Conservation (phyloP, 305 asterid genomes). For the Fraxinus baroniana region DNA sequence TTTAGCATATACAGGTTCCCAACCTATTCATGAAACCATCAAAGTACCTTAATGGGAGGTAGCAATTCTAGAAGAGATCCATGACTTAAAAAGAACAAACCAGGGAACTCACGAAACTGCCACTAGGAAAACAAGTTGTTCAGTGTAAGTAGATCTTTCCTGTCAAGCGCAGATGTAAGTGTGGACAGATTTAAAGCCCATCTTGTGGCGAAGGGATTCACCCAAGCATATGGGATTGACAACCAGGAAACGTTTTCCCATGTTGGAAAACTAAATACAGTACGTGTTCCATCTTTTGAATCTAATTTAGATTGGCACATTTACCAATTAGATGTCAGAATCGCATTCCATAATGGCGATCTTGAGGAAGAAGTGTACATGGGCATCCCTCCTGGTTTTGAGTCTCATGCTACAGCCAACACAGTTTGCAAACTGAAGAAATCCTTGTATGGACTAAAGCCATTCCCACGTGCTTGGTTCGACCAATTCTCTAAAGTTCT, state of each 20-base stretch:
- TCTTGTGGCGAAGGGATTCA: background rate
- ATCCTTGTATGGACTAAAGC: background rate
- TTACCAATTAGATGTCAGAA: background rate
- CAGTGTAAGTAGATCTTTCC: background rate
- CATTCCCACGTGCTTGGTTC: background rate
- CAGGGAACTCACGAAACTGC: background rate
- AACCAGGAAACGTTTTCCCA: background rate
- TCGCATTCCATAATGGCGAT: background rate
- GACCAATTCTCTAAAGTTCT: background rate
- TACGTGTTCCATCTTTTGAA: background rate
- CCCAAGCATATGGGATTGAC: background rate
- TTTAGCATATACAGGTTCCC: background rate
- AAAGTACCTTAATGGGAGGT: background rate
- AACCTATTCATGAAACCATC: background rate
- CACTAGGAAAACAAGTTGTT: background rate
- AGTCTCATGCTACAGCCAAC: background rate
- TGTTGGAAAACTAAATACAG: background rate
- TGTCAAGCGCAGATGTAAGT: background rate
- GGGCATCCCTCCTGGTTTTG: background rate
- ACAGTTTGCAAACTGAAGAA: background rate
- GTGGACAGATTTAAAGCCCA: background rate
- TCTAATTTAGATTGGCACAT: background rate
- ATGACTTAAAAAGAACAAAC: background rate
- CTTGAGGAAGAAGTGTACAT: background rate
- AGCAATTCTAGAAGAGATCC: background rate